A percentile compares a stretch with the other conserved stretches of the same genome.
These are phyloP conservation scores for Avicennia marina DNA, from an alignment of 257 asterid species.

Conservation along the genomic window DNA sequence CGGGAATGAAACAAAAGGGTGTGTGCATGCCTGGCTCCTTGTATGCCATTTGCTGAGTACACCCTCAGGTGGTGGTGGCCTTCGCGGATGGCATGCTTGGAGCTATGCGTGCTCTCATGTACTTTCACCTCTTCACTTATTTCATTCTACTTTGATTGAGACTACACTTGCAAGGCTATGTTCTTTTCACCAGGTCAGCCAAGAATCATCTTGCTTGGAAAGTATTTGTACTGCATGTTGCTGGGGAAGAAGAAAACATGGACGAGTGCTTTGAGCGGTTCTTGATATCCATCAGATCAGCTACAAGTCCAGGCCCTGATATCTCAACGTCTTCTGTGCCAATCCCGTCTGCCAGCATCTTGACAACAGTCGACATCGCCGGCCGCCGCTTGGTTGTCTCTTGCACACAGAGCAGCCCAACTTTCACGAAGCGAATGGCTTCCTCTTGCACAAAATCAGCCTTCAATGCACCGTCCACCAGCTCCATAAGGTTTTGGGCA, in stretches of 20 bases:
- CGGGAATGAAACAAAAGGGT: not conserved
- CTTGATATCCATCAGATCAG: constrained; percentile 58
- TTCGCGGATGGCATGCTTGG: constrained; percentile 41
- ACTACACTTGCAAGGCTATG: too few species aligned
- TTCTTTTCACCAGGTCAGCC: not conserved
- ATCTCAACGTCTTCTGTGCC: constrained; percentile 28
- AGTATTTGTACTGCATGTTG: constrained; percentile 33
- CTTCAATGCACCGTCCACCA: constrained; percentile 48
- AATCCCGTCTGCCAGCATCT: constrained; percentile 52
- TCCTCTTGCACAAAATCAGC: constrained; percentile 46
- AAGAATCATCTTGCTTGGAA: constrained; percentile 20
- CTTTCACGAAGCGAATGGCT: constrained; percentile 45
- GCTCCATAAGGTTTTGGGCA: constrained; percentile 26
- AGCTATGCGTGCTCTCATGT: constrained; percentile 32
- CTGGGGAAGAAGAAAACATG: constrained; percentile 41
- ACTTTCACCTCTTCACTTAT: not conserved
- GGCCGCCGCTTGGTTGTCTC: constrained; percentile 60
- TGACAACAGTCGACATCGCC: constrained; percentile 48
- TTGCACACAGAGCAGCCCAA: constrained; percentile 77
- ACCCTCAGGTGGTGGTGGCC: constrained; percentile 4
- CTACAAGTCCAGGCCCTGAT: constrained; percentile 53
- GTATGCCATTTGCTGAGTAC: constrained; percentile 45
- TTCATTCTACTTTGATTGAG: too few species aligned
- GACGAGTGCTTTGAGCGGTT: constrained; percentile 34
- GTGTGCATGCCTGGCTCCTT: constrained; percentile 48